These are phyloP conservation scores for Aspergillus sp. DNA, from an alignment of 2,329 filamentous ascomycete species.

Conservation along the genomic window DNA sequence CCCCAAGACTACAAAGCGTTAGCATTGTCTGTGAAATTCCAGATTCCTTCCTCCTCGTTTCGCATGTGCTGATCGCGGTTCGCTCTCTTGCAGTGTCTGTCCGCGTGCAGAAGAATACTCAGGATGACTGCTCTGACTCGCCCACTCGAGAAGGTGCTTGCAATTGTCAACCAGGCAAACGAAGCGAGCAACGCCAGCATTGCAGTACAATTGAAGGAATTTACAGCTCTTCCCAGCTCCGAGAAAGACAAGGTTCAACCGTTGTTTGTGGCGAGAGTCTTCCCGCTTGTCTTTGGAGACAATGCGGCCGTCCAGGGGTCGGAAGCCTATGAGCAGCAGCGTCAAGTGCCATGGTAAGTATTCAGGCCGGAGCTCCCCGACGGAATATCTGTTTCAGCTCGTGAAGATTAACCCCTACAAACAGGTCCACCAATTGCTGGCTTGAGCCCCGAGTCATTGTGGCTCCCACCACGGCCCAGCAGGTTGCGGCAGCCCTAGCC, in stretches of 20 bases:
- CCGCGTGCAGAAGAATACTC: neutral
- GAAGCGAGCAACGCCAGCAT: neutral
- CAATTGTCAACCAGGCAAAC: neutral
- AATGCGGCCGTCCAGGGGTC: constrained; percentile 1
- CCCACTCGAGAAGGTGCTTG: neutral
- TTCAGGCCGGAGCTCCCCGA: no score
- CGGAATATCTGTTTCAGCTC: neutral
- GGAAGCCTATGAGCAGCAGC: neutral
- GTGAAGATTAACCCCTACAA: neutral
- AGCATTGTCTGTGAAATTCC: no score
- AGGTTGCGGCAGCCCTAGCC: constrained; percentile 1
- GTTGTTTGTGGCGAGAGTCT: neutral
- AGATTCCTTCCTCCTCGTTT: neutral
- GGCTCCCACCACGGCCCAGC: neutral
- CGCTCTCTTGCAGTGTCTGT: neutral
- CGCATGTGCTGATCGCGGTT: neutral
- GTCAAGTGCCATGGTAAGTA: constrained; percentile 4
- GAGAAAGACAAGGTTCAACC: neutral
- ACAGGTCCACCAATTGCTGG: constrained; percentile 11
- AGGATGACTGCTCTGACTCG: neutral
- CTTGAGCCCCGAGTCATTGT: constrained; percentile 9
- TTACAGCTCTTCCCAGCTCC: neutral
- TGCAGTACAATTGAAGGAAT: neutral
- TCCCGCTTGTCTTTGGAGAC: constrained; percentile 5
- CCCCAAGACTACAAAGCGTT: neutral